phyloP scores from a whole-genome alignment of 1,139 yeast genomes.

The Saccharomyces hybrid region DNA sequence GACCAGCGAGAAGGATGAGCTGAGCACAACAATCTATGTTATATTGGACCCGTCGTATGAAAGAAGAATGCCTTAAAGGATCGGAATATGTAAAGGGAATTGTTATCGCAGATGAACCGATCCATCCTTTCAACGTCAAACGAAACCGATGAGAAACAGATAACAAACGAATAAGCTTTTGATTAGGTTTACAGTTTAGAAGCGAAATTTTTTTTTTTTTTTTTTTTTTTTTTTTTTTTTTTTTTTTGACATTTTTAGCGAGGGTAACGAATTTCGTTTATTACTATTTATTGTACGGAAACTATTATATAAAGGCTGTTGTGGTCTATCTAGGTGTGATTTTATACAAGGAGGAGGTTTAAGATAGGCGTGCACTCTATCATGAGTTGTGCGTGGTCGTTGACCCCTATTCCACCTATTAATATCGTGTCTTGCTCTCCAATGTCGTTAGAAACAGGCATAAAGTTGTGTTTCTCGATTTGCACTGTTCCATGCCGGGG shows the following conservation, averaged over 20 bases:
- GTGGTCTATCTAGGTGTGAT: too few relatives aligned
- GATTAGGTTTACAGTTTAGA: not conserved
- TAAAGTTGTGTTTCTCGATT: slow-evolving; percentile 9
- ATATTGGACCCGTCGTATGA: not conserved
- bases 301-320: too few relatives aligned
- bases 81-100: not conserved
- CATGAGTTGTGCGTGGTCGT: slow-evolving; percentile 18
- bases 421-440: not conserved
- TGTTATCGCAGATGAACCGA: not conserved
- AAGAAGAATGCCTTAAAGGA: not conserved
- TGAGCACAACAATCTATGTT: not conserved
- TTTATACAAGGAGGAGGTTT: too few relatives aligned
- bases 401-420: slow-evolving; percentile 13
- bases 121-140: not conserved
- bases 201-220: not conserved
- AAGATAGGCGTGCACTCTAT: slow-evolving; percentile 8
- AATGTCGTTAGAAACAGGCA: not conserved
- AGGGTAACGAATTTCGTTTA: not conserved
- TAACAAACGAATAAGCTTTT: not conserved
- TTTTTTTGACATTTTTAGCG: not conserved
- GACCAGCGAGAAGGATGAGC: not conserved
- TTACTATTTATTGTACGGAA: too few relatives aligned
- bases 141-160: not conserved
- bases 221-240: too few relatives aligned
- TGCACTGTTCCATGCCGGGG: slow-evolving; percentile 11